Base-by-base conservation (phyloP, 345 rosid genomes). In the Populus deltoides region DNA sequence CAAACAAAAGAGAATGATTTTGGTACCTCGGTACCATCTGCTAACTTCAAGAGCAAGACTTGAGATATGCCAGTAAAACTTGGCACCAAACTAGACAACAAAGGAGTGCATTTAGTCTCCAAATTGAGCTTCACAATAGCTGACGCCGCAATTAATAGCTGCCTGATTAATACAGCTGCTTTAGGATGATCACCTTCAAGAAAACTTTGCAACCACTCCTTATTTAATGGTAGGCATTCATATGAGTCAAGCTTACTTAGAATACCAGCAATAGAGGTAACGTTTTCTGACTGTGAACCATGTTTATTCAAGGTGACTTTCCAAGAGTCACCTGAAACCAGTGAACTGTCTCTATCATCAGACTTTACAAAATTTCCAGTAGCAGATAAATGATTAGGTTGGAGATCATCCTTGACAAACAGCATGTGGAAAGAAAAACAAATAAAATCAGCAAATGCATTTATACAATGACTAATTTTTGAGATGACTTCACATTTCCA, bases 101-200 rank as follows among this genome's bases (percentile, higher is more conserved):
- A 72, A 49, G 82, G 77, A 82, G 84, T 75, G 53, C 74, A 73
- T 59, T 61, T 75, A 31, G 80, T 84, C 83, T 83, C 89, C 80
- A 88, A 81, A 81, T 89, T 91, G 63, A 96, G 88, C 87, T 87
- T 89, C 80, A 88, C 73, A 74, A 91, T 84, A 72, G 97, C 94
- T 73, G 97, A 88, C 75, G 86, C 88, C 75, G 90, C 88, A 83
- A 92, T 79, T 70, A 89, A 86, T 36, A 92, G 88, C 75, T 89
- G 97, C 85, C 97, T 91, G 81, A 96, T 86, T 55, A 85, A 86
- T 80, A 84, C 80, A 63, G 90, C 95, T 33, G 76, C 86, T 69
- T 91, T 88, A 63, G 83, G 88, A 77, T 85, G 81, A 80, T 84
- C 83, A 47, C 91, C 98, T 82, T 86, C 82, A 27, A 93, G 75